A percentile compares a stretch with the other conserved stretches of the same genome.
Conservation (phyloP, 177 flowering plant genomes). For the Vitis hybrid region DNA sequence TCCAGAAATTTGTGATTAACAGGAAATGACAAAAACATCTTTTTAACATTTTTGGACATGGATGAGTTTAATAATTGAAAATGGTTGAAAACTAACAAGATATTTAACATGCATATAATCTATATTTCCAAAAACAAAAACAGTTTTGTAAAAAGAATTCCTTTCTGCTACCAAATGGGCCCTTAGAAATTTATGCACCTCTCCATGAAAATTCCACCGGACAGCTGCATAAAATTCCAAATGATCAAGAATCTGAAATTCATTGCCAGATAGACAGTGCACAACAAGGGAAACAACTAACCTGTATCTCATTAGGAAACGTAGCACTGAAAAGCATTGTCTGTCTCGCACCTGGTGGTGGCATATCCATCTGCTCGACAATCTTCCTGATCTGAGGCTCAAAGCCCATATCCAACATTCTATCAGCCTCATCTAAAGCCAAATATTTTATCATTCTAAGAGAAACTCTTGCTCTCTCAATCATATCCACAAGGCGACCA, state of each 20-base stretch:
- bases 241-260: background rate
- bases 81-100: too few species aligned
- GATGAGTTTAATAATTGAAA: too few species aligned
- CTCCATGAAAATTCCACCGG: too few species aligned
- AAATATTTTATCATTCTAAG: conserved; percentile 40
- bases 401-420: conserved; percentile 59
- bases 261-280: background rate
- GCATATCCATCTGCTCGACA: conserved; percentile 56
- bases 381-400: conserved; percentile 56
- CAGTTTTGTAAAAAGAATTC: too few species aligned
- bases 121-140: too few species aligned
- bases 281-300: conserved; percentile 2
- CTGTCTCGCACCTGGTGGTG: conserved; percentile 41
- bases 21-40: too few species aligned
- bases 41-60: too few species aligned
- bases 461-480: conserved; percentile 48
- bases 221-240: too few species aligned
- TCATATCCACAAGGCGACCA: conserved; percentile 53
- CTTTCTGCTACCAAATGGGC: too few species aligned
- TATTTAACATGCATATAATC: too few species aligned
- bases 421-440: conserved; percentile 59
- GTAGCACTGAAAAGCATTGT: conserved; percentile 67
- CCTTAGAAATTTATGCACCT: too few species aligned
- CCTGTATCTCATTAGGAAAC: conserved; percentile 59
- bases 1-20: too few species aligned